phyloP scores from a whole-genome alignment of 345 rosid genomes.

The Citrus unshiu region DNA sequence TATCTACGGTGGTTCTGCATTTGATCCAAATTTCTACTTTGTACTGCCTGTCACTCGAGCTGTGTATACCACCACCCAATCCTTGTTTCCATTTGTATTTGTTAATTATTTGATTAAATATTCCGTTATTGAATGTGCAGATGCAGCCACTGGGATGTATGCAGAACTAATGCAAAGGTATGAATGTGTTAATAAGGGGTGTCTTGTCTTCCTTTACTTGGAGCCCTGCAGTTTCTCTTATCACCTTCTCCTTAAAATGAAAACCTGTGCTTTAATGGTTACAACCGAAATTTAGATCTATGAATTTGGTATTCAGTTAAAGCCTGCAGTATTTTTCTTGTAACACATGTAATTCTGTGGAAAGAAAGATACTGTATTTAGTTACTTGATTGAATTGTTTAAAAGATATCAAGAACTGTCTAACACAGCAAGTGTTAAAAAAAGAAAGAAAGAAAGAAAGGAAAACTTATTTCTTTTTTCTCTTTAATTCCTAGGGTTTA shows the following conservation, averaged over 20 bases:
- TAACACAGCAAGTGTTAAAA: no score
- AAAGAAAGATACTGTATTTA: neutral
- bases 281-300: neutral
- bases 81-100: neutral
- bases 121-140: constrained; percentile 33
- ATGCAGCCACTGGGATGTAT: constrained; percentile 91
- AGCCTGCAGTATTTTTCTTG: neutral
- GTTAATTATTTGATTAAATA: neutral
- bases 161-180: constrained; percentile 80
- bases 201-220: neutral
- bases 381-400: neutral
- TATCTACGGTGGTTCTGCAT: neutral
- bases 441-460: neutral
- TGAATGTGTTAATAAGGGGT: neutral
- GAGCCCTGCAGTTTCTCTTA: neutral
- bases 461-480: neutral
- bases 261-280: neutral
- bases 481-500: neutral
- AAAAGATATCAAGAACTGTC: neutral
- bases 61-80: neutral
- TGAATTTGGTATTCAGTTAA: neutral
- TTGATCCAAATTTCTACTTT: neutral
- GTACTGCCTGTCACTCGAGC: neutral
- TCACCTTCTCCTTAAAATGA: neutral
- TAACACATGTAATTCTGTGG: neutral